These are phyloP conservation scores for Camellia lanceoleosa DNA, from an alignment of 148 eudicot genomes.

Conservation along the genomic window DNA sequence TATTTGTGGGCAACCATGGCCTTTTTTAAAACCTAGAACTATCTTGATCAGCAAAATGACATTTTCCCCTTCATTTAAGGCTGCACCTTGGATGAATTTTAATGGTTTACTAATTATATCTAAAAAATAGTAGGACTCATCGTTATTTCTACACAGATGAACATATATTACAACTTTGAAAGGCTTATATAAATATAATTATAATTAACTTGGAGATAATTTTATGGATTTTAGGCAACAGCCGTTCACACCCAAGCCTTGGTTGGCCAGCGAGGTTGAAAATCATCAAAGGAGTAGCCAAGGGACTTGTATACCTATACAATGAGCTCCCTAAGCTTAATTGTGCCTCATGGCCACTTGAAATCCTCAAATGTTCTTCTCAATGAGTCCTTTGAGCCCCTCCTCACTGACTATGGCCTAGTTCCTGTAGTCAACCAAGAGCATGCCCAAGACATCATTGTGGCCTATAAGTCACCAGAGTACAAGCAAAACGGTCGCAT, in stretches of 20 bases:
- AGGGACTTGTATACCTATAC: constrained; percentile 61
- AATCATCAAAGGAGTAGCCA: constrained; percentile 67
- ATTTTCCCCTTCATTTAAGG: too few species aligned
- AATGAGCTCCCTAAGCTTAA: constrained; percentile 55
- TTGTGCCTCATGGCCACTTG: constrained; percentile 80
- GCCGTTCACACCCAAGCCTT: constrained; percentile 30
- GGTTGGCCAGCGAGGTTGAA: constrained; percentile 73
- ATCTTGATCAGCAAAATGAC: too few species aligned
- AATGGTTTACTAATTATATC: too few species aligned
- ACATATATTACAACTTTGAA: too few species aligned
- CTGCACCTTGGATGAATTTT: too few species aligned
- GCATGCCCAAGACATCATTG: constrained; percentile 59
- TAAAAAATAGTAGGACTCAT: too few species aligned
- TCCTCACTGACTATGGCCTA: constrained; percentile 64
- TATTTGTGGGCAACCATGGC: too few species aligned
- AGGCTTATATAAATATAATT: too few species aligned
- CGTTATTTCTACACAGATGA: too few species aligned
- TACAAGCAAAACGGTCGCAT: constrained; percentile 42
- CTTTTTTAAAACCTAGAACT: too few species aligned
- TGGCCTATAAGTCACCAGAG: constrained; percentile 83
- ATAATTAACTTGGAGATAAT: too few species aligned
- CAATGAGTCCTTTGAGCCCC: constrained; percentile 38
- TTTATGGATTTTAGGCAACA: constrained; percentile 30
- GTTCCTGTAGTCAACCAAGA: constrained; percentile 70
- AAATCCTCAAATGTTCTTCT: constrained; percentile 87